Base-by-base conservation (phyloP, 2,329 filamentous ascomycete species). In the Neoscytalidium dimidiatum region DNA sequence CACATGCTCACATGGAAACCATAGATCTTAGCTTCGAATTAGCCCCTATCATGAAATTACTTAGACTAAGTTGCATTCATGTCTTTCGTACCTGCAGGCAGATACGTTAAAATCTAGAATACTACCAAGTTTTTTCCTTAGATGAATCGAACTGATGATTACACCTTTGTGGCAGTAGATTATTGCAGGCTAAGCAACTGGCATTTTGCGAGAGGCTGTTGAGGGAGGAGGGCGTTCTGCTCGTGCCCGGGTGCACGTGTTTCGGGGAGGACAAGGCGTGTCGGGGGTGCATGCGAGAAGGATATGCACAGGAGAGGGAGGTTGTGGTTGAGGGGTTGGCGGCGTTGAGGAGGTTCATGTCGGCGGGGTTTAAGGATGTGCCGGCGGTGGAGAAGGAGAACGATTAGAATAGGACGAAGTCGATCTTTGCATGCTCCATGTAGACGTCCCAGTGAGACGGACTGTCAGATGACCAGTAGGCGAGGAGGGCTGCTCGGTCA, bases 201-300 rank as follows among this genome's bases (percentile, higher is more conserved):
- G 33, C 33, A 13, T 35, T 35, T 35, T 35, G 33, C 33, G 33
- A 35, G 33, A 2, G 33, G 33, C 33, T 96, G 38, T 79, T 92
- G 29, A 83, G 87, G 62, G 85, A 88, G 77, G 88, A 84, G 0
- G 90, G 90, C n/a, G 89, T 93, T 5, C 83, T 95, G 81, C 82
- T 95, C 66, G 81, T 92, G 8, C 92, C 92, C 0, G 92, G 90
- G 0, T 87, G 86, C 53, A 83, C 81, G 44, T 92, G 89, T 69
- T 96, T 96, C 74, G 92, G 92, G 0, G 46, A 29, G 23, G 88
- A 92, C 48, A 94, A 72, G 65, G 33, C 6, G 8, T 64, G 91
- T 71, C 82, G 84, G 69, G 92, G 92, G 3, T 94, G 87, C 75
- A 88, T 96, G 19, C 83, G 92, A 65, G 84, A 96, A 67, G 92